These are phyloP conservation scores for Senecio squalidus DNA, from an alignment of 140 eudicot genomes.

Conservation along the genomic window DNA sequence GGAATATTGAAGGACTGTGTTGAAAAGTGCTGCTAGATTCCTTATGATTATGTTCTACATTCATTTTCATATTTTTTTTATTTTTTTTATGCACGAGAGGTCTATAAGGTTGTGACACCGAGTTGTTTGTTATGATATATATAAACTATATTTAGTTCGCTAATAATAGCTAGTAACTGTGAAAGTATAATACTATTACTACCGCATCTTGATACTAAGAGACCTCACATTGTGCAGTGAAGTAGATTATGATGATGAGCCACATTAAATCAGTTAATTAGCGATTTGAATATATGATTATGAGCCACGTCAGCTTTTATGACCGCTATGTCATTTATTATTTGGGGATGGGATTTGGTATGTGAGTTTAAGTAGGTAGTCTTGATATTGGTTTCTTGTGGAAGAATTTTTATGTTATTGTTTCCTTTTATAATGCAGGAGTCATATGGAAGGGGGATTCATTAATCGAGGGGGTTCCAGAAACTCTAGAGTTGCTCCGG, in stretches of 20 bases:
- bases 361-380: conserved; percentile 1
- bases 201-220: not conserved
- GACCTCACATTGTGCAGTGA: not conserved
- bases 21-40: no score
- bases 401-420: not conserved
- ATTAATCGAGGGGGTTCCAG: conserved; percentile 90
- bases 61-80: no score
- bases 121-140: not conserved
- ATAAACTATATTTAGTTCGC: not conserved
- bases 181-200: not conserved
- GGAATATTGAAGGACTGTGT: no score
- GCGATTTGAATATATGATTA: not conserved
- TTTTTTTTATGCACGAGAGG: no score
- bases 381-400: not conserved
- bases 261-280: not conserved
- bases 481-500: conserved; percentile 90
- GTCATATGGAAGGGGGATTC: conserved; percentile 97
- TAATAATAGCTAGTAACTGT: not conserved
- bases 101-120: not conserved
- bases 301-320: not conserved
- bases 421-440: conserved; percentile 37
- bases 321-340: not conserved
- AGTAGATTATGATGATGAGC: no score
- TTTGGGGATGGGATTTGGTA: not conserved
- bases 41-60: no score